phyloP scores from a whole-genome alignment of 345 rosid genomes.

The Reutealis trisperma region DNA sequence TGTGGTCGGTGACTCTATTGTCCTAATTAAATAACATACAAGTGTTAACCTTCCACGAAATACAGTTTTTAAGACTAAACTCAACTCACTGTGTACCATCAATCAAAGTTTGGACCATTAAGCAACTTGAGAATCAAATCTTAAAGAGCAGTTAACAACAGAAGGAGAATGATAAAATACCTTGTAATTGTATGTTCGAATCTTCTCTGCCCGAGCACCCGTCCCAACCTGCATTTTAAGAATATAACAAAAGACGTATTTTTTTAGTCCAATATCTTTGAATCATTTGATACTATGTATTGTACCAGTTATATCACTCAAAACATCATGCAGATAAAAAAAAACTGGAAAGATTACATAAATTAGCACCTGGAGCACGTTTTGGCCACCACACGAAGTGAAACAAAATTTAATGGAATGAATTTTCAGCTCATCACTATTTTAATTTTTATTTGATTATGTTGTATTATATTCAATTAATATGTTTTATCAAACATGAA shows the following conservation, averaged over 20 bases:
- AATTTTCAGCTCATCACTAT: not conserved
- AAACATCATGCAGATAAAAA: not conserved
- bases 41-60: constrained; percentile 6
- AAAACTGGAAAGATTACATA: not conserved
- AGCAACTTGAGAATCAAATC: not conserved
- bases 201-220: constrained; percentile 95
- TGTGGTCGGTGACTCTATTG: constrained; percentile 92
- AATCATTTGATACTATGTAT: not conserved
- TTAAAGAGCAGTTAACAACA: not conserved
- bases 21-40: constrained; percentile 47
- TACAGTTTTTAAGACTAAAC: not conserved
- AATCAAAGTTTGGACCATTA: not conserved
- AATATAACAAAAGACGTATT: constrained; percentile 1
- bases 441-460: not conserved
- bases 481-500: not conserved
- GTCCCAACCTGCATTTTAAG: constrained; percentile 70
- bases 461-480: not conserved
- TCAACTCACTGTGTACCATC: not conserved
- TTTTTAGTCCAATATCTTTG: constrained; percentile 10
- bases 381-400: not conserved
- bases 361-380: not conserved
- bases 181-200: constrained; percentile 92
- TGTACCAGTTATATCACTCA: not conserved
- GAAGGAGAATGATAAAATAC: constrained; percentile 31
- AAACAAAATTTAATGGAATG: not conserved